These are phyloP conservation scores for Pythium insidiosum DNA, from an alignment of 352 stramenopile species.

Conservation along the genomic window DNA sequence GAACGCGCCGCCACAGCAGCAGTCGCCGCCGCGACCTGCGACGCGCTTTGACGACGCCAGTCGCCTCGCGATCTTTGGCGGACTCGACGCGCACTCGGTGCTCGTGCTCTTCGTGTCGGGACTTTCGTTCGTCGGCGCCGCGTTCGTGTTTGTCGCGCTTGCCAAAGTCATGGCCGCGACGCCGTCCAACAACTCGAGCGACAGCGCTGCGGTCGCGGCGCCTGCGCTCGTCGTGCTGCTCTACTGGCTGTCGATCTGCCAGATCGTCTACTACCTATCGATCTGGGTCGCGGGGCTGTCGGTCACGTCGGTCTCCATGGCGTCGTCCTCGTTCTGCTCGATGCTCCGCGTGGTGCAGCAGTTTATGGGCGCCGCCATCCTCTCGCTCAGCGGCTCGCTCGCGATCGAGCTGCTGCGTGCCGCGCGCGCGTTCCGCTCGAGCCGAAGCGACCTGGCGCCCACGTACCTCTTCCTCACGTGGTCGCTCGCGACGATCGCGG, in stretches of 20 bases:
- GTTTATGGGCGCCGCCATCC: constrained; percentile 52
- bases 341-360: constrained; percentile 51
- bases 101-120: constrained; percentile 67
- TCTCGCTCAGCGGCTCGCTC: constrained; percentile 47
- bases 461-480: constrained; percentile 55
- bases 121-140: constrained; percentile 51
- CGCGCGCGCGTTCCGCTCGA: constrained; percentile 39
- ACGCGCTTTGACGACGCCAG: no score
- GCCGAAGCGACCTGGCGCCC: constrained; percentile 43
- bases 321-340: constrained; percentile 34
- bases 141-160: constrained; percentile 61
- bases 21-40: no score
- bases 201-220: no score
- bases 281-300: constrained; percentile 52
- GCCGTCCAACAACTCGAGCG: no score
- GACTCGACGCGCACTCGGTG: constrained; percentile 65
- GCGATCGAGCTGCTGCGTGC: constrained; percentile 58
- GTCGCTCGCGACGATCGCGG: constrained; percentile 25
- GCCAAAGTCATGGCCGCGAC: no score
- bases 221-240: constrained; percentile 56
- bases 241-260: constrained; percentile 56
- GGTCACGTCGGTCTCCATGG: constrained; percentile 15
- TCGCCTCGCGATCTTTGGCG: no score
- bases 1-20: no score
- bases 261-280: constrained; percentile 46